Base-by-base conservation (phyloP, 2,329 filamentous ascomycete genomes). In the Davidsoniella australis region DNA sequence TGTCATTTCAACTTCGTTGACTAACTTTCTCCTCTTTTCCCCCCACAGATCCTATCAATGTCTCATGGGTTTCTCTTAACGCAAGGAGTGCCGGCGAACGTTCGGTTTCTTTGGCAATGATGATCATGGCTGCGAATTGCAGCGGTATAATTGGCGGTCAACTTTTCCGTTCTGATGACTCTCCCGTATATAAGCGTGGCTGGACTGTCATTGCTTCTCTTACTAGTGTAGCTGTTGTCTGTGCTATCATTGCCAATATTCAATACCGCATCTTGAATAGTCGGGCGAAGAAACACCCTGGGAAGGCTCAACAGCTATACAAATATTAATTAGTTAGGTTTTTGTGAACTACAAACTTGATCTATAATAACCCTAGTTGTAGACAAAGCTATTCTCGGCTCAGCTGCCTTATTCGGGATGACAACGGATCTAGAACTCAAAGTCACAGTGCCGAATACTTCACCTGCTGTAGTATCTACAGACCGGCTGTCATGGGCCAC, bases 371-470 rank as follows among this genome's bases (percentile, higher is more conserved):
- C 20, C 20, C 20, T 23, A 23, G 3, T 20, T 20, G 20, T 4
- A 3, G 20, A 20, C 4, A 67, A 80, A 67, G 82, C 82, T 6
- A 86, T 87, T 54, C 68, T 87, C 2, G 82, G 82, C 16, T 77
- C 75, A 20, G 82, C 82, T 0, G 76, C 72, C 1, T 71, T 87
- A 10, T 85, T 87, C 59, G 82, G 82, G 55, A 85, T 87, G 81
- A 85, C 80, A 0, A 65, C 66, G 2, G 81, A 86, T 58, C 69
- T 87, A 3, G 54, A 66, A 1, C 71, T 87, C 40, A 69, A 69
- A 26, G 63, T 72, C 10, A 61, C 68, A 56, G 39, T 54, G 2
- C 57, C 60, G 1, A 64, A 63, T 0, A 60, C 56, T 1, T 78
- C 79, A 0, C 69, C 73, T 0, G 72, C 71, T 0, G 16, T 38